Conservation (phyloP, 805 yeast genomes). For the Wickerhamomyces kurtzmanii region DNA sequence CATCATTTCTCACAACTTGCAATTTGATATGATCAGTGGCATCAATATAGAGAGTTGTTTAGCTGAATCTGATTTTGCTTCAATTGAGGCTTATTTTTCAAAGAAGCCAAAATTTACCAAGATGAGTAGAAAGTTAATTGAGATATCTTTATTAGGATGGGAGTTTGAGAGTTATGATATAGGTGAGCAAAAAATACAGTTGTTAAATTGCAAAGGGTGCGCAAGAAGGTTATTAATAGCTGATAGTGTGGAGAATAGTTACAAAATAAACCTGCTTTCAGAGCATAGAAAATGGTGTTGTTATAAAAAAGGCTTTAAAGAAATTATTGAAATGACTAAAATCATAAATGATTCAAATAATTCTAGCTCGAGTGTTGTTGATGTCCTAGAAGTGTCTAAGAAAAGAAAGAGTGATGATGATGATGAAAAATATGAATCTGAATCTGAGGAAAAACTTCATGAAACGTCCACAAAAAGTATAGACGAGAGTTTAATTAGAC, state of each 20-base stretch:
- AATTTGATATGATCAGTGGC: not conserved
- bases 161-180: constrained; percentile 18
- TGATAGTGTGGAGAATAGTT: constrained; percentile 8
- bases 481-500: constrained; percentile 5
- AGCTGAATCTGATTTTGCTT: constrained; percentile 1
- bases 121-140: constrained; percentile 4
- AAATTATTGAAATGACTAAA: constrained; percentile 6
- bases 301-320: constrained; percentile 14
- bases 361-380: not conserved
- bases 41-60: constrained; percentile 3
- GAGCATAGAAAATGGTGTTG: constrained; percentile 31
- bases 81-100: constrained; percentile 5
- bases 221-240: constrained; percentile 22
- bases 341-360: not conserved
- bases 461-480: constrained; percentile 1
- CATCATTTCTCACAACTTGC: constrained; percentile 4
- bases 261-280: constrained; percentile 18
- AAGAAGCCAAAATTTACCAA: constrained; percentile 5
- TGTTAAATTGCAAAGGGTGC: constrained; percentile 23
- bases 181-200: no score
- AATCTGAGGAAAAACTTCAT: not conserved
- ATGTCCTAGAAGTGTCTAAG: no score
- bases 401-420: constrained; percentile 2
- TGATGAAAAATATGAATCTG: constrained; percentile 1
- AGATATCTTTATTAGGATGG: constrained; percentile 26